These are phyloP conservation scores for Pulveroboletus sp. DNA, from an alignment of 768 basidiomycete species.

Conservation along the genomic window DNA sequence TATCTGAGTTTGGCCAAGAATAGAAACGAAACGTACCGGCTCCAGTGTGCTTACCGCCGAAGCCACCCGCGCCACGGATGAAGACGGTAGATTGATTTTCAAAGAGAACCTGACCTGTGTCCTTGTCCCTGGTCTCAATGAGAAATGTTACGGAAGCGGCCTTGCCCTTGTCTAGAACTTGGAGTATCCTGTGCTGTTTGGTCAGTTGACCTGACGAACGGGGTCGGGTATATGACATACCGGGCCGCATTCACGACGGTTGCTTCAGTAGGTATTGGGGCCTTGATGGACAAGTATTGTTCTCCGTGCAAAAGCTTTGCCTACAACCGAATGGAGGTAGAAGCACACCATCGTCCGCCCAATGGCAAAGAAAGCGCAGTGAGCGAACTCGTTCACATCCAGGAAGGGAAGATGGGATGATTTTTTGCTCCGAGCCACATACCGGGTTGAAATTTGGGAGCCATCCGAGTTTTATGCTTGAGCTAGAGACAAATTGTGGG, in stretches of 20 bases:
- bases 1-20: constrained; percentile 1
- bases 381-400: not conserved
- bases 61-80: constrained; percentile 92
- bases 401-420: not conserved
- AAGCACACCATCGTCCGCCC: not conserved
- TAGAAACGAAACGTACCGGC: constrained; percentile 48
- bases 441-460: constrained; percentile 94
- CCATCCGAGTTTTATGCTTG: constrained; percentile 70
- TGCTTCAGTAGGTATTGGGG: constrained; percentile 79
- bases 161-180: constrained; percentile 89
- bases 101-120: constrained; percentile 73
- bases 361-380: not conserved
- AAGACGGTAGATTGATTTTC: constrained; percentile 92
- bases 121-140: constrained; percentile 76
- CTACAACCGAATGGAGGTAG: constrained; percentile 32
- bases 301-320: constrained; percentile 98
- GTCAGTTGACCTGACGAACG: constrained; percentile 7
- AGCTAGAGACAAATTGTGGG: constrained; percentile 78
- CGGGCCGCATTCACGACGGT: constrained; percentile 71
- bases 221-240: constrained; percentile 34
- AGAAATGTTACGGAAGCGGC: constrained; percentile 83
- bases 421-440: constrained; percentile 22
- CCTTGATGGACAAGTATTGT: constrained; percentile 87
- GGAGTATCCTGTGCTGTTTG: constrained; percentile 50
- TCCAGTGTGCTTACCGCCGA: constrained; percentile 85